phyloP scores from a whole-genome alignment of 768 basidiomycete species.

The Trametopsis cervina region DNA sequence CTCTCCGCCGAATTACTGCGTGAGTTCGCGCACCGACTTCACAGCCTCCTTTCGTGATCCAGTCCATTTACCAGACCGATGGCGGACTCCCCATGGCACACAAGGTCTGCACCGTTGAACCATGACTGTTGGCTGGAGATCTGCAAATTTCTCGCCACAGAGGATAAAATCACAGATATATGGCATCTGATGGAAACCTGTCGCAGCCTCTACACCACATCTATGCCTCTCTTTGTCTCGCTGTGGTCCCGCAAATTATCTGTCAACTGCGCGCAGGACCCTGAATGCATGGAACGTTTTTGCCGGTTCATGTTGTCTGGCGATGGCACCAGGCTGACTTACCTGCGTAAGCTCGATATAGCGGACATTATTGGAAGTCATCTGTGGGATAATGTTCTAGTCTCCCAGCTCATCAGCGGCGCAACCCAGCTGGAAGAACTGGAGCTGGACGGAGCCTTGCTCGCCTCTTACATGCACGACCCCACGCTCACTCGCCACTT shows the following conservation, averaged over 20 bases:
- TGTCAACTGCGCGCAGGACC: not conserved
- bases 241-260: not conserved
- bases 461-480: not conserved
- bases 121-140: not conserved
- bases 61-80: too few species aligned
- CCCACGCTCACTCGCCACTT: not conserved
- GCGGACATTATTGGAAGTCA: not conserved
- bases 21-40: too few species aligned
- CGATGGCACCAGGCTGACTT: not conserved
- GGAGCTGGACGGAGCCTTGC: not conserved
- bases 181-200: not conserved
- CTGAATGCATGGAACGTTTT: not conserved
- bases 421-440: not conserved
- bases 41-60: too few species aligned
- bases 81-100: too few species aligned
- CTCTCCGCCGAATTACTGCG: too few species aligned
- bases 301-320: not conserved
- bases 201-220: not conserved
- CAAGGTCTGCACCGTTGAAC: not conserved
- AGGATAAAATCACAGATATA: not conserved
- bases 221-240: not conserved
- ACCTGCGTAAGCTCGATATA: not conserved
- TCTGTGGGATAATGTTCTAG: not conserved
- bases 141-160: not conserved
- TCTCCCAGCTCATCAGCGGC: not conserved